Percentiles rank a stretch among this genome's conserved stretches.
Conservation (phyloP, 306 rosid genomes). For the Trifolium dubium region DNA sequence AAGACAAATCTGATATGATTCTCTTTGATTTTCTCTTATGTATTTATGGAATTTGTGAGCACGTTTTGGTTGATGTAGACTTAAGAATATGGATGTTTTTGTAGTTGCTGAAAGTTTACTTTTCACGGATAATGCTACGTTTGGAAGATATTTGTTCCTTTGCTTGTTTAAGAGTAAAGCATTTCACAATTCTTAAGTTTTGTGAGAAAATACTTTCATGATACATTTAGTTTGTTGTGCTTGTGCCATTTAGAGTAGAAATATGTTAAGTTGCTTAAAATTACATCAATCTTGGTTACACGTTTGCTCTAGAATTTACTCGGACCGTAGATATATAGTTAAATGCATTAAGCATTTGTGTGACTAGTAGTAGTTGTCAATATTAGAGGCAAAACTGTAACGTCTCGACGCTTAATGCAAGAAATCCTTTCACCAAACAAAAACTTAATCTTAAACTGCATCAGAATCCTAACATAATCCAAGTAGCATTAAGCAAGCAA, state of each 20-base stretch:
- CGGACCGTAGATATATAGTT: background rate
- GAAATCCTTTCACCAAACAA: slow-evolving; percentile 12
- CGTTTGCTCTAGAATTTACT: background rate
- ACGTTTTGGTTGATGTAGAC: background rate
- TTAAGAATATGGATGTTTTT: background rate
- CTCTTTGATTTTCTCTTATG: background rate
- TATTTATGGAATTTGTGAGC: background rate
- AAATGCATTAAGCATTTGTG: background rate
- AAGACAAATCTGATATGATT: background rate
- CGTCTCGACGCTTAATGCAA: background rate
- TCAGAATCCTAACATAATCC: background rate
- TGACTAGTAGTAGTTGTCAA: background rate
- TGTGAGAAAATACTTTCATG: background rate
- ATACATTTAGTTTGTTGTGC: background rate
- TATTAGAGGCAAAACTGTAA: background rate
- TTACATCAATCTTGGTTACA: too few relatives aligned
- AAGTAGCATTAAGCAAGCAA: background rate
- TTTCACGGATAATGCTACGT: background rate
- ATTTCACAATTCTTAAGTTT: background rate
- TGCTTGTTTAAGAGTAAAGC: background rate
- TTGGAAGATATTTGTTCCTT: background rate
- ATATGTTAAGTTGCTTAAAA: background rate
- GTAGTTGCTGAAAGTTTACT: background rate
- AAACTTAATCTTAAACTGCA: background rate
- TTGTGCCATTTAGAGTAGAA: background rate